Evolutionary conservation across 2,329 filamentous ascomycete species (phyloP).

Genomic region (Alternaria sp.): DNA sequence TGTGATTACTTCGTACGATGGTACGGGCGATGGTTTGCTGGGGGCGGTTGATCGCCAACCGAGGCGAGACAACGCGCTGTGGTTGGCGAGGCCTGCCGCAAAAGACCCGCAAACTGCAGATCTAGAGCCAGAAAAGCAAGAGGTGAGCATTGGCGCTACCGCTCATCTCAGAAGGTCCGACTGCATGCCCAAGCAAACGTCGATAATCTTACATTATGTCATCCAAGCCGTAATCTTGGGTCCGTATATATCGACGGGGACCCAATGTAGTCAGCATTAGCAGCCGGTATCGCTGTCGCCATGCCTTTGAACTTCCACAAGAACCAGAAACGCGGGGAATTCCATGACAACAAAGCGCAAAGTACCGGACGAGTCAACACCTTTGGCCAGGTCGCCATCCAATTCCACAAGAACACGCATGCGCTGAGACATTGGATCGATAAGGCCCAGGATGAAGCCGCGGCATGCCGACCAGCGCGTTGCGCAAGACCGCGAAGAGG

Average conservation of each 20-base stretch:
- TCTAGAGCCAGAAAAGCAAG: neutral
- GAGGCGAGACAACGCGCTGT: neutral
- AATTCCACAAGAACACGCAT: conserved; percentile 28
- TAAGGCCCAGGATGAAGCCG: conserved; percentile 14
- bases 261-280: neutral
- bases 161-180: neutral
- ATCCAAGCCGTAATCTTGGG: neutral
- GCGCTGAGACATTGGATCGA: conserved; percentile 29
- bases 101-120: neutral
- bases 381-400: conserved; percentile 26
- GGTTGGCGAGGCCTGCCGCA: neutral
- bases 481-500: neutral
- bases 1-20: neutral
- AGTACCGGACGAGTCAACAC: conserved; percentile 20
- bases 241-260: neutral
- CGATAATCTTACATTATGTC: neutral
- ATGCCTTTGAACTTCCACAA: conserved; percentile 15
- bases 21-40: neutral
- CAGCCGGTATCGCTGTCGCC: conserved; percentile 2
- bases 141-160: neutral
- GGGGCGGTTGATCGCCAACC: neutral
- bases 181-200: neutral
- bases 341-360: conserved; percentile 19
- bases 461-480: neutral
- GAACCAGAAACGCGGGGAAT: conserved; percentile 12